Evolutionary conservation across 768 basidiomycete species (phyloP).

Genomic region (Psilocybe azurescens): DNA sequence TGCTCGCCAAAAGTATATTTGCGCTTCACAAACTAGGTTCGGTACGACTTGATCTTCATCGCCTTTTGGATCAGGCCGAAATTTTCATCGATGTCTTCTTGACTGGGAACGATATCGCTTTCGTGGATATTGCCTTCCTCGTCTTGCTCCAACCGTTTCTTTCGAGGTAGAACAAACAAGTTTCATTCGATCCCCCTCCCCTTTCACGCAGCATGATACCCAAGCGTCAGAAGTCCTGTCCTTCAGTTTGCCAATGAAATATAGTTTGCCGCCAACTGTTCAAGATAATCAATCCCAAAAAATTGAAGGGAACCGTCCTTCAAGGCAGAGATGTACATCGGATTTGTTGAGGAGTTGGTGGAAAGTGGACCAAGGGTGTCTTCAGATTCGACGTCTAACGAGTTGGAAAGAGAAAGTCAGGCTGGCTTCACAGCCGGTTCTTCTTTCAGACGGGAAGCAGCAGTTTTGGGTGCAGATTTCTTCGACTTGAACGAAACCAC

Average conservation of each 20-base stretch:
- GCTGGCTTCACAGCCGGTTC: conserved; percentile 54
- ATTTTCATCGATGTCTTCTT: conserved; percentile 78
- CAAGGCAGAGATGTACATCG: conserved; percentile 58
- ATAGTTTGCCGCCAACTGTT: conserved; percentile 78
- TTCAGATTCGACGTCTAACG: conserved; percentile 62
- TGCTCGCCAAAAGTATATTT: conserved; percentile 92
- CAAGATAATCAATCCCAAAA: conserved; percentile 97
- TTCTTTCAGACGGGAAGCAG: conserved; percentile 37
- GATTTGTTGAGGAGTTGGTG: conserved; percentile 37
- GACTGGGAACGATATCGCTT: conserved; percentile 75
- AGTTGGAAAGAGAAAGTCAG: conserved; percentile 80
- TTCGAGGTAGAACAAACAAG: conserved; percentile 85
- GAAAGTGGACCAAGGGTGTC: conserved; percentile 61
- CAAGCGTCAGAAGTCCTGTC: conserved; percentile 73
- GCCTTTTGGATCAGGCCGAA: conserved; percentile 81
- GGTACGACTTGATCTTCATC: conserved; percentile 76
- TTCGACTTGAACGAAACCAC: conserved; percentile 29
- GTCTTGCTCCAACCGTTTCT: conserved; percentile 59
- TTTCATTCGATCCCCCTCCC: conserved; percentile 88
- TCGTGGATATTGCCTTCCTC: conserved; percentile 66
- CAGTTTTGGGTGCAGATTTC: conserved; percentile 20
- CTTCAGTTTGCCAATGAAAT: conserved; percentile 90
- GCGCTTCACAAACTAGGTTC: conserved; percentile 83
- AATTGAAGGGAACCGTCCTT: conserved; percentile 90
- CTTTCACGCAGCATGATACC: conserved; percentile 86